Conservation (phyloP, 148 eudicot species). For the Arctostaphylos glauca region DNA sequence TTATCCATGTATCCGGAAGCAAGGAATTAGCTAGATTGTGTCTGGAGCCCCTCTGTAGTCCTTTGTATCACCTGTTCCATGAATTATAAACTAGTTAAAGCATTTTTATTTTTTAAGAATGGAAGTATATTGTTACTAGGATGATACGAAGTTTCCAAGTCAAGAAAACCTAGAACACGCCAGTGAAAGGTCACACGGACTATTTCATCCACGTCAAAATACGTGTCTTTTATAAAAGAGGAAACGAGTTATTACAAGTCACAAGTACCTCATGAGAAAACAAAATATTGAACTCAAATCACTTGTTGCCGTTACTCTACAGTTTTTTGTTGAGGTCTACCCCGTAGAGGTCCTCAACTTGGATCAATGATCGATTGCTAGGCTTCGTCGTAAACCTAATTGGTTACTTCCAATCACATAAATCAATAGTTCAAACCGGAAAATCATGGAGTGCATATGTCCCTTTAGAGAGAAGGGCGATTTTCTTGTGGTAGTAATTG, state of each 20-base stretch:
- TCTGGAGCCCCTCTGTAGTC: not conserved
- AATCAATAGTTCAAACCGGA: no score
- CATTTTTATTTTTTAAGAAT: not conserved
- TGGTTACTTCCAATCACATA: no score
- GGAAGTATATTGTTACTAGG: not conserved
- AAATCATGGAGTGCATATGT: no score
- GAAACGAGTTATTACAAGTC: not conserved
- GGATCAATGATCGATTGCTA: no score
- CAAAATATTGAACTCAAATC: no score
- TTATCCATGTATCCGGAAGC: constrained; percentile 17
- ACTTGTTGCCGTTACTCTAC: no score
- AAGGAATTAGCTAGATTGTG: not conserved
- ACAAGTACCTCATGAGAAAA: not conserved
- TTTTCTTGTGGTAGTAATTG: no score
- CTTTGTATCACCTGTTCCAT: constrained; percentile 15
- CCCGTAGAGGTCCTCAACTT: no score
- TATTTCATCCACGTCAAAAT: not conserved
- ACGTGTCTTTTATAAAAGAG: not conserved
- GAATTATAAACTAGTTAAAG: not conserved
- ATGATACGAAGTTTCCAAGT: not conserved
- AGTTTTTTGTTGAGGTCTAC: no score
- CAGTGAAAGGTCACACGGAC: not conserved
- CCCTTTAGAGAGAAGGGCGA: no score
- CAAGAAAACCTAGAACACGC: not conserved
- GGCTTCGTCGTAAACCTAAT: no score